Conservation (phyloP, 75 land plant genomes). For the Pseudotsuga menziesii region DNA sequence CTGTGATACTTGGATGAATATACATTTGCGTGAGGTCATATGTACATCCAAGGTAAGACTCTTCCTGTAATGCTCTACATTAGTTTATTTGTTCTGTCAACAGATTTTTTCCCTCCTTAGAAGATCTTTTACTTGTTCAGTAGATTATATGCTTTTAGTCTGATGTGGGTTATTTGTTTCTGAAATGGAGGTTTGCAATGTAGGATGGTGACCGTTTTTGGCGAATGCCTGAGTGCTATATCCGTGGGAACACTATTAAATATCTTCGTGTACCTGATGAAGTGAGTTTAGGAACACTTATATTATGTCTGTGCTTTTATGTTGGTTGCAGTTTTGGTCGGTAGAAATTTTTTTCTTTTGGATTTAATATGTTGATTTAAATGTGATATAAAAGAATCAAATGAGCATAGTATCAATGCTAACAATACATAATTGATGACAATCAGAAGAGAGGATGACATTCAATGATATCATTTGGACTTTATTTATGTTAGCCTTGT, state of each 20-base stretch:
- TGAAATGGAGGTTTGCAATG: constrained; percentile 26
- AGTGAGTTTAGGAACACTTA: constrained; percentile 34
- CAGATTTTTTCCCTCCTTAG: background rate
- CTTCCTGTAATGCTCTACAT: background rate
- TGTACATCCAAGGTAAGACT: constrained; percentile 88
- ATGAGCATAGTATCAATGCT: no score
- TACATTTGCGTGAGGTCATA: constrained; percentile 96
- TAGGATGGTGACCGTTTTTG: constrained; percentile 99
- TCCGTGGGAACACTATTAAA: constrained; percentile 97
- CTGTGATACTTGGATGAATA: constrained; percentile 99
- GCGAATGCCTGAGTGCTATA: constrained; percentile 99
- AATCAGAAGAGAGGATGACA: background rate
- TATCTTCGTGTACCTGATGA: constrained; percentile 99
- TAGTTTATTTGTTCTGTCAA: constrained; percentile 2
- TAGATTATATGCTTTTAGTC: constrained; percentile 5
- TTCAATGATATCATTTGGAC: background rate
- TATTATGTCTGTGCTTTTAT: background rate
- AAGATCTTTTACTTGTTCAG: background rate
- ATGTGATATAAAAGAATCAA: no score
- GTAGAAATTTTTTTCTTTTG: no score
- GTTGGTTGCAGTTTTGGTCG: background rate
- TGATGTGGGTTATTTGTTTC: constrained; percentile 15
- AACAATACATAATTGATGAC: background rate
- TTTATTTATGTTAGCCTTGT: background rate
- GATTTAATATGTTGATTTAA: no score